Conservation (phyloP, 164 flowering plant species). For the Pachysandra terminalis region DNA sequence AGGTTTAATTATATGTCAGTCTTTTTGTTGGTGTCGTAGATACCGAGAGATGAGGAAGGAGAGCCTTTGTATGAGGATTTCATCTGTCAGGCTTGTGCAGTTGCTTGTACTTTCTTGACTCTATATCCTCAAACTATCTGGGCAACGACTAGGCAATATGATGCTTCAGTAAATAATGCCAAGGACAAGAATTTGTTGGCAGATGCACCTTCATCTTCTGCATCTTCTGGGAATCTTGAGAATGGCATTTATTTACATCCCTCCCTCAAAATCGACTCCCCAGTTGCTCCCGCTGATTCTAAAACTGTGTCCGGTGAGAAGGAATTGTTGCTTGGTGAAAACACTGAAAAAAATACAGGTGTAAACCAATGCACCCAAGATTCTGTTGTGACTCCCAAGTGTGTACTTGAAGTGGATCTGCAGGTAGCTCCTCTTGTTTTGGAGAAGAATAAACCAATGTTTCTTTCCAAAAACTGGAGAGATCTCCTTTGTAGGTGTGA, state of each 20-base stretch:
- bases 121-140: constrained; percentile 58
- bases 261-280: constrained; percentile 12
- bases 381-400: constrained; percentile 25
- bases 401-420: constrained; percentile 52
- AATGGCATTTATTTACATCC: constrained; percentile 16
- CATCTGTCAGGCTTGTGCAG: constrained; percentile 71
- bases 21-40: constrained; percentile 33
- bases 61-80: constrained; percentile 90
- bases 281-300: constrained; percentile 14
- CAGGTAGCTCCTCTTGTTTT: constrained; percentile 20
- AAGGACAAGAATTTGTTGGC: constrained; percentile 38
- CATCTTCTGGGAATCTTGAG: constrained; percentile 28
- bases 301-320: constrained; percentile 19
- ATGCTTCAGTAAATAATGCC: constrained; percentile 16
- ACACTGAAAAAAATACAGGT: constrained; percentile 19
- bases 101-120: constrained; percentile 57
- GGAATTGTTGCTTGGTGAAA: constrained; percentile 24
- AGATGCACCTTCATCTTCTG: constrained; percentile 24
- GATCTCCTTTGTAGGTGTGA: constrained; percentile 72
- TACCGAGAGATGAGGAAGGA: constrained; percentile 94
- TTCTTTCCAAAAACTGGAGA: constrained; percentile 87
- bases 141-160: constrained; percentile 34
- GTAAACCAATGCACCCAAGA: constrained; percentile 13
- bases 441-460: constrained; percentile 56
- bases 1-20: neutral